Evolutionary conservation across 73 alveolate genomes (phyloP), one percentile per base, ranked within the genome.

Genomic region (Paramecium primaurelia): DNA sequence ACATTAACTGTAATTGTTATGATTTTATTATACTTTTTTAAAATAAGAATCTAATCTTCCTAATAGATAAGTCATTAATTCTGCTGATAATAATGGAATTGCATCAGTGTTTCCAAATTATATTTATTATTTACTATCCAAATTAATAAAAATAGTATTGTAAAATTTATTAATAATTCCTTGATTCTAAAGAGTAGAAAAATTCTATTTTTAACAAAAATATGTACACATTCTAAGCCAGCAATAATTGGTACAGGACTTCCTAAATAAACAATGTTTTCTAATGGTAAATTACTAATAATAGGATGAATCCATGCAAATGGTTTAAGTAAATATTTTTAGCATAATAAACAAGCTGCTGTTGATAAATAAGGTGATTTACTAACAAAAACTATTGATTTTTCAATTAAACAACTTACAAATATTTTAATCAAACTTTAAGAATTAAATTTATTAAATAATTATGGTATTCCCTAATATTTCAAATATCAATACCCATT

Each of bases 201-300:
- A 37, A 73, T 73, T 80, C 91, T 80, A 45, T 2, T 45, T 22
- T 80, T 26, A 44, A 6, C n/a, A 26, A 14, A 11, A 3, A 80
- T 4, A 20, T 4, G 18, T 80, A 49, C 91, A 18, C 71, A 32
- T 28, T 80, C 73, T 20, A 80, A 12, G 0, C 91, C 91, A 10
- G 58, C 73, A 10, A 80, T 80, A 1, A 80, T 80, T 26, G 91
- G 91, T 12, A 80, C 91, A n/a, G 91, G 91, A 25, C 91, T 80
- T 5, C 75, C 91, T 45, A 80, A 49, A 7, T 32, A 80, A 1
- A 25, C 38, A 8, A 80, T 32, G 30, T 80, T 25, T 80, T 80
- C 91, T 22, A 32, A 25, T 1, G 91, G 91, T 18, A 80, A 49
- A 20, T 32, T 80, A 47, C 77, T 80, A 10, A 80, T 49, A 2